Base-by-base conservation (phyloP, 1,284 basidiomycete genomes). In the Entoloma clypeatum region DNA sequence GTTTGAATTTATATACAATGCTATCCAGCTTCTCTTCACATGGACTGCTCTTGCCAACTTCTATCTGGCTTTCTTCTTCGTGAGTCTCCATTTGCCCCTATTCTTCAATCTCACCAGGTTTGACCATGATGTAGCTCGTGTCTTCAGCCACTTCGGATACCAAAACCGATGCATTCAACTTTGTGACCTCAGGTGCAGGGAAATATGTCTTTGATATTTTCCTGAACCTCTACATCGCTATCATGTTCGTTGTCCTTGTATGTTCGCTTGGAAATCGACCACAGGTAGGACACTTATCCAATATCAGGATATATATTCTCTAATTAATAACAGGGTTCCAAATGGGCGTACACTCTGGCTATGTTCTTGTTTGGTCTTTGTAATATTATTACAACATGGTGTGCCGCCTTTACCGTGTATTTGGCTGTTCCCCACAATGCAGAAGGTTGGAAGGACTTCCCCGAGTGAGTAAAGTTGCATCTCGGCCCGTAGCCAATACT, bases 261-360 rank as follows among this genome's bases (percentile, higher is more conserved):
- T 88, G 85, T 66, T 89, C 86, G 35, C 77, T 93, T 40, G 90
- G 90, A 33, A 93, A 93, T 63, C 78, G 89, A 39, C 89, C 89
- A 34, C 86, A 90, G 61, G 77, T 74, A 30, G 28, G 64, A 52
- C 22, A 30, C 22, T 11, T 21, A 2, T 29, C 23, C 44, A 16
- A 40, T 2, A 26, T 21, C 18, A n/a, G 17, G 33, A 21, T 27
- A n/a, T n/a, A n/a, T 17, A 18, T 34, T 41, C 29, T 34, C 40
- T 31, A 38, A 18, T 22, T 45, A 18, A 37, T 36, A 35, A 16
- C 26, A 81, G 70, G 90, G 89, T 32, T 88, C 86, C 7, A 89
- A 90, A 65, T 88, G 81, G 79, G 85, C 80, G 43, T 92, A 92
- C 60, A 72, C 72, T n/a, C 52, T 81, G 29, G 78, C 83, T 39